Conservation (phyloP, 768 basidiomycete genomes). For the Amyloporia xantha region DNA sequence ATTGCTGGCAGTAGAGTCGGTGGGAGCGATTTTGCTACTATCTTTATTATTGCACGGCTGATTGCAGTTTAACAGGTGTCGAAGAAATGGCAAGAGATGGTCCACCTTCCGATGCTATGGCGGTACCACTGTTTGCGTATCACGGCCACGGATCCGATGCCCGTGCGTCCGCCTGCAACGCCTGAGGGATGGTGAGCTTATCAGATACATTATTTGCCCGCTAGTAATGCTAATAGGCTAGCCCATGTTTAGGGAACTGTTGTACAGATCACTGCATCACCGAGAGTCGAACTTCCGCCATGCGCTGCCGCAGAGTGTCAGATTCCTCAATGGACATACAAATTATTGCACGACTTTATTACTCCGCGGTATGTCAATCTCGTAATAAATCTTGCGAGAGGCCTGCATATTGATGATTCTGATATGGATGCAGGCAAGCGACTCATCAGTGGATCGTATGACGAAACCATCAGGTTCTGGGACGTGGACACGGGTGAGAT, state of each 20-base stretch:
- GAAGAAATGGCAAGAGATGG: conserved; percentile 37
- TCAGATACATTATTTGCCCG: too few relatives aligned
- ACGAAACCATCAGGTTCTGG: conserved; percentile 92
- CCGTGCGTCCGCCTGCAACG: conserved; percentile 50
- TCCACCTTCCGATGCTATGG: conserved; percentile 70
- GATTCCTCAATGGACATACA: conserved; percentile 78
- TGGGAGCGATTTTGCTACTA: conserved; percentile 20
- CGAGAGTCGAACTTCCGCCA: conserved; percentile 79
- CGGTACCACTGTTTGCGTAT: conserved; percentile 66
- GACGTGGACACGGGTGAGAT: conserved; percentile 61
- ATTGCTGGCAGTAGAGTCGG: conserved; percentile 52
- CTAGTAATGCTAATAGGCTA: too few relatives aligned
- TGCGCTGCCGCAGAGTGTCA: conserved; percentile 67
- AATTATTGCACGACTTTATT: conserved; percentile 83
- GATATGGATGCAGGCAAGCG: conserved; percentile 44
- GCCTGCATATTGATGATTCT: background rate
- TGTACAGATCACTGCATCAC: conserved; percentile 78
- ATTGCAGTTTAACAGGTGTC: conserved; percentile 28
- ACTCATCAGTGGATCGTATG: conserved; percentile 85
- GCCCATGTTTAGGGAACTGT: conserved; percentile 60
- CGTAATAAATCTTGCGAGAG: background rate
- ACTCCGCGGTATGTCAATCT: conserved; percentile 38
- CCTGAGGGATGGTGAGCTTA: conserved; percentile 76
- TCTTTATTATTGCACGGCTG: background rate
- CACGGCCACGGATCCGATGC: conserved; percentile 65